These are phyloP conservation scores for Penicillium verrucosum DNA, from an alignment of 2,329 filamentous ascomycete species.

Conservation along the genomic window DNA sequence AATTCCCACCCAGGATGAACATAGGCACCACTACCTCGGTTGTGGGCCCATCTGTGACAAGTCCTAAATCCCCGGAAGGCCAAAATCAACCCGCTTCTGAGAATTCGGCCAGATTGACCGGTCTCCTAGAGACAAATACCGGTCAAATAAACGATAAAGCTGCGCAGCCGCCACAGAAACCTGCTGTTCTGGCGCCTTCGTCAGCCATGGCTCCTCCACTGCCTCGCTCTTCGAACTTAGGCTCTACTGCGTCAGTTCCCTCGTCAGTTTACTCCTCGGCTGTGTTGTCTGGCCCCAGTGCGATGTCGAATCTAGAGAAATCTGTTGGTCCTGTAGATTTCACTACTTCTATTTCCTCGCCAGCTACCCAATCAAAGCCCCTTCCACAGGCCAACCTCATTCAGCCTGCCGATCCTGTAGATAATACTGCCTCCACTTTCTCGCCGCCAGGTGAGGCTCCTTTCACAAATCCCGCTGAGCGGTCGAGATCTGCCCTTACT, in stretches of 20 bases:
- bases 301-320: background rate
- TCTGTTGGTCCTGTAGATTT: background rate
- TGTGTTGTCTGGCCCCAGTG: background rate
- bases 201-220: background rate
- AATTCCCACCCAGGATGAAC: conserved; percentile 25
- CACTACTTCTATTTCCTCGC: too few species aligned
- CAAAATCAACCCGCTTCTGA: background rate
- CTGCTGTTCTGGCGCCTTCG: background rate
- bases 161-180: background rate
- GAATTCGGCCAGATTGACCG: background rate
- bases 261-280: background rate
- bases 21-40: background rate
- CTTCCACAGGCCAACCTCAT: background rate
- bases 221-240: background rate
- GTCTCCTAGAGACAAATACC: background rate
- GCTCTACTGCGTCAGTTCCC: background rate
- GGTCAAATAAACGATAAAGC: background rate
- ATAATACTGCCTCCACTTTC: background rate
- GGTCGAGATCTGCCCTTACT: background rate
- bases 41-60: background rate
- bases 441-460: background rate
- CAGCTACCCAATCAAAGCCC: background rate
- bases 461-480: background rate
- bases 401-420: background rate
- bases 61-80: background rate